Percentiles rank a stretch among this genome's conserved stretches.
Evolutionary conservation across 164 flowering plant species (phyloP).

Genomic region (Nelumbo lutea): DNA sequence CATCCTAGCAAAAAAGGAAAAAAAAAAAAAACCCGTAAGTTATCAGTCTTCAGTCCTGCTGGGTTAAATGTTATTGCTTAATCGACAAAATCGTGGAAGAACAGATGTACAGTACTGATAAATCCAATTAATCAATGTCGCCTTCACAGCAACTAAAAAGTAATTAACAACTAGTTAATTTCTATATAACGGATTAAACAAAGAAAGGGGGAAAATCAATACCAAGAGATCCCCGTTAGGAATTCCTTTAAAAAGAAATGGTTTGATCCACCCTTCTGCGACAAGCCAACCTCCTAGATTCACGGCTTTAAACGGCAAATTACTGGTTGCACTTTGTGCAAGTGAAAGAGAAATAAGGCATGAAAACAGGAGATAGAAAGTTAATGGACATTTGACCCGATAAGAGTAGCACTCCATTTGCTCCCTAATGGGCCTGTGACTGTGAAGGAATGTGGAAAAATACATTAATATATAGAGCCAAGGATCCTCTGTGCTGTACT

Average conservation of each 20-base stretch:
- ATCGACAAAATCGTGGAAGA: not conserved
- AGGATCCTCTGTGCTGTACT: too few species aligned
- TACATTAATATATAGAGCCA: too few species aligned
- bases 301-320: slow-evolving; percentile 26
- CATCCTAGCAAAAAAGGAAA: slow-evolving; percentile 40
- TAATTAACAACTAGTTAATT: not conserved
- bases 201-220: not conserved
- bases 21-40: not conserved
- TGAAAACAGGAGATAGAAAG: slow-evolving; percentile 1
- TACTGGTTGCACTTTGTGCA: slow-evolving; percentile 2
- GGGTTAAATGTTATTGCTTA: too few species aligned
- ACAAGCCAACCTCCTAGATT: slow-evolving; percentile 41
- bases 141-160: not conserved
- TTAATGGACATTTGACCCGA: not conserved
- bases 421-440: too few species aligned
- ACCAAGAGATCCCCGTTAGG: slow-evolving; percentile 40
- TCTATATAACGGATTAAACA: not conserved
- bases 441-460: too few species aligned
- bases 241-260: slow-evolving; percentile 32
- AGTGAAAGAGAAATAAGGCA: not conserved
- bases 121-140: not conserved
- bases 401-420: too few species aligned
- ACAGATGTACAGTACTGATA: not conserved
- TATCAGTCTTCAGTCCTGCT: too few species aligned
- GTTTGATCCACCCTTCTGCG: not conserved